phyloP scores from a whole-genome alignment of 257 asterid genomes.

The Nicotiana attenuata region DNA sequence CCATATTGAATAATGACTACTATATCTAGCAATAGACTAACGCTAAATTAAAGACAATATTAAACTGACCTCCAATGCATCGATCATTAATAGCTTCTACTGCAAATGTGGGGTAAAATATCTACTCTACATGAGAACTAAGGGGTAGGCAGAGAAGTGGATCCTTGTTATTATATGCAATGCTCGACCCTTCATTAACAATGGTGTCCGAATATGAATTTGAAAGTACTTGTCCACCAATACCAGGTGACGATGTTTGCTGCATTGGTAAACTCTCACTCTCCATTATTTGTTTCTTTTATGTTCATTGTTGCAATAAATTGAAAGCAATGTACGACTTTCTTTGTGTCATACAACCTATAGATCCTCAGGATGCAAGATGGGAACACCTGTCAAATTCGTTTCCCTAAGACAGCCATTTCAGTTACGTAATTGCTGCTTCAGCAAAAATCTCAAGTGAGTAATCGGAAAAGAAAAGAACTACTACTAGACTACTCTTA shows the following conservation, averaged over 20 bases:
- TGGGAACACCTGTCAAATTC: background rate
- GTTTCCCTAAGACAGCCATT: constrained; percentile 13
- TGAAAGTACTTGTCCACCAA: constrained; percentile 8
- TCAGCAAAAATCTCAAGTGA: background rate
- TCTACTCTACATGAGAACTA: constrained; percentile 13
- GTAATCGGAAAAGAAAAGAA: background rate
- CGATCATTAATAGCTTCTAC: constrained; percentile 21
- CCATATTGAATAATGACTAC: too few relatives aligned
- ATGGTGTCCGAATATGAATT: constrained; percentile 18
- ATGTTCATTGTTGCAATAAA: constrained; percentile 13
- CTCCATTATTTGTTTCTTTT: constrained; percentile 9
- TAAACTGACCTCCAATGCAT: constrained; percentile 30
- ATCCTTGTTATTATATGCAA: background rate
- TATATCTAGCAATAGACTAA: constrained; percentile 14
- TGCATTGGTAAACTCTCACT: constrained; percentile 17
- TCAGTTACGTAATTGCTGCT: constrained; percentile 16
- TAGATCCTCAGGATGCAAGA: background rate
- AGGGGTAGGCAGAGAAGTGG: background rate
- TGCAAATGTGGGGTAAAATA: constrained; percentile 28
- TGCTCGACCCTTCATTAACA: background rate
- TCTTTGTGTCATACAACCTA: background rate
- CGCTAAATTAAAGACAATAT: too few relatives aligned
- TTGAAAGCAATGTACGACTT: constrained; percentile 16
- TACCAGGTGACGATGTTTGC: constrained; percentile 16
- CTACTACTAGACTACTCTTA: too few relatives aligned